These are phyloP conservation scores for Paraleonurus japonicus DNA, from an alignment of 257 asterid species.

Conservation along the genomic window DNA sequence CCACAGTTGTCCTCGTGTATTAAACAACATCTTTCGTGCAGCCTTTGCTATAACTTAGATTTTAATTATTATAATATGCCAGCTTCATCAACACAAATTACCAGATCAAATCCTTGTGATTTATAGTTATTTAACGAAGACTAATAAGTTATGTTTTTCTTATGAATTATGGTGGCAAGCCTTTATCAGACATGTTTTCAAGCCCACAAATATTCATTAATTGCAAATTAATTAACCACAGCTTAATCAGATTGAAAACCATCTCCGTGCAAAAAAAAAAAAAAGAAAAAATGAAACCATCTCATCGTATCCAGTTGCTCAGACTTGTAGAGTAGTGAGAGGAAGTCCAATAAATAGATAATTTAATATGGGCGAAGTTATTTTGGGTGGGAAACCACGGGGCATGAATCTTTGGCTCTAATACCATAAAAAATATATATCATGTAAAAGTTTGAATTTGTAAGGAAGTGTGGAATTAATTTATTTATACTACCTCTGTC, in stretches of 20 bases:
- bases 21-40: slow-evolving; percentile 38
- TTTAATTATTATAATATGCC: not conserved
- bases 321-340: too few species aligned
- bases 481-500: too few species aligned
- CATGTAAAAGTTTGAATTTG: too few species aligned
- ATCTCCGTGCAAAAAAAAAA: too few species aligned
- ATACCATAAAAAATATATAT: too few species aligned
- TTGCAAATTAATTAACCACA: not conserved
- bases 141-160: slow-evolving; percentile 14
- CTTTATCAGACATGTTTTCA: slow-evolving; percentile 28
- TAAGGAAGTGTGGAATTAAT: too few species aligned
- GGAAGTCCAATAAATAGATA: too few species aligned
- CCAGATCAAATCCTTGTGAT: slow-evolving; percentile 14
- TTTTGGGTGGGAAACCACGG: too few species aligned
- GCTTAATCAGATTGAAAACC: slow-evolving; percentile 28
- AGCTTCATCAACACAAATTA: slow-evolving; percentile 39
- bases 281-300: too few species aligned
- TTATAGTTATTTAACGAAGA: slow-evolving; percentile 51
- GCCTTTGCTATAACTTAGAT: slow-evolving; percentile 18
- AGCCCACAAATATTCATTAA: not conserved
- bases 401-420: too few species aligned
- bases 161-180: slow-evolving; percentile 29
- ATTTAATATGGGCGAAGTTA: too few species aligned
- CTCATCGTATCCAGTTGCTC: too few species aligned
- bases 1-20: slow-evolving; percentile 26